Base-by-base conservation (phyloP, 108 stramenopile species). In the Aurantiochytrium sp. region DNA sequence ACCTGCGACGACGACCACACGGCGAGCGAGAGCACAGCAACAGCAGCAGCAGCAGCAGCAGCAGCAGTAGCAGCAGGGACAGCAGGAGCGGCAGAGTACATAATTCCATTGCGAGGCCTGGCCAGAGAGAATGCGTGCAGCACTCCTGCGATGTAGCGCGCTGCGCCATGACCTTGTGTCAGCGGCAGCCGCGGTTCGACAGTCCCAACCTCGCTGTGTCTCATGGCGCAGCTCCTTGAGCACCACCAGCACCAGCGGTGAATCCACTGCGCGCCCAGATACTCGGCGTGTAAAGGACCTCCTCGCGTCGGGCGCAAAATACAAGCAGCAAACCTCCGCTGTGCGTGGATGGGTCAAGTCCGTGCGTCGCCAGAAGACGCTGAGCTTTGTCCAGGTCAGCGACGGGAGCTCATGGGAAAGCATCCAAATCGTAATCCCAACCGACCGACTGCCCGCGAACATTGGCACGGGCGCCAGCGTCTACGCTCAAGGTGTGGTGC, bases 301-400 rank as follows among this genome's bases (percentile, higher is more conserved):
- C 8, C 42, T 69, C 21, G n/a, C 19, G 59, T 59, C 59, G 19
- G 21, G 21, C n/a, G n/a, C 19, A 23, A n/a, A 19, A 23, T n/a
- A 59, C 21, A 23, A 59, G 19, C 21, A 23, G 21, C 21, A 59
- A 59, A 23, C 21, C n/a, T n/a, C 59, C 19, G 35, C 35, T 18
- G 92, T 99, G 45, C 97, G 97, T 88, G 99, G 99, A 49, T 99
- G 99, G 99, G 97, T 98, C 23, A 89, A 97, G 87, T 99, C 99
- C 5, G 94, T 98, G 42, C 94, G 99, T 45, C 96, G 96, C 90
- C 98, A 99, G 93, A 99, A 99, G 93, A 97, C 96, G 10, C 89
- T 98, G 59, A 95, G 97, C 16, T 99, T 99, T 94, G 93, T 99
- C 23, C 95, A 99, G 91, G 95, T 99, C 23, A 99, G 98, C 92